Conservation (phyloP, 257 asterid genomes). For the Solanum sejunctum region DNA sequence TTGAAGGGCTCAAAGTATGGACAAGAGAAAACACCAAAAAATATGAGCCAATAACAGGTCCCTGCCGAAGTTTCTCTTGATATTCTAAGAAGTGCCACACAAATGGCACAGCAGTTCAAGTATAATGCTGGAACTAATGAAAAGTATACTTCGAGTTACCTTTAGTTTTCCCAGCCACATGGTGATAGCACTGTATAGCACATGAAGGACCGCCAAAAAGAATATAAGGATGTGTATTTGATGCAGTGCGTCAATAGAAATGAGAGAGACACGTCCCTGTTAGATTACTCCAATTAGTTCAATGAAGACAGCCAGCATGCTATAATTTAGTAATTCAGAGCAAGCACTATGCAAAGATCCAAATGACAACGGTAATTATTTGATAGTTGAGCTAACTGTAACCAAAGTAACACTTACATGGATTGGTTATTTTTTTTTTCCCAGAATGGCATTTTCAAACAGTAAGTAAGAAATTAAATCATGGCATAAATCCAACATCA, state of each 20-base stretch:
- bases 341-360: background rate
- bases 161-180: conserved; percentile 89
- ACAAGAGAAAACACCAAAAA: background rate
- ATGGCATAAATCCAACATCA: background rate
- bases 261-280: conserved; percentile 52
- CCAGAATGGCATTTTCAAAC: background rate
- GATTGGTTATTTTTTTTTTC: background rate
- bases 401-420: background rate
- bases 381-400: background rate
- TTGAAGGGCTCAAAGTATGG: background rate
- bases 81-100: background rate
- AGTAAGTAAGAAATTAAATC: background rate
- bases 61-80: background rate
- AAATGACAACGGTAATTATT: background rate
- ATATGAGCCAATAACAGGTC: background rate
- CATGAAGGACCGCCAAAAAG: conserved; percentile 84
- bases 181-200: conserved; percentile 70
- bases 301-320: background rate
- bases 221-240: conserved; percentile 89
- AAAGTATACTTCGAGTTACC: conserved; percentile 24
- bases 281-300: background rate
- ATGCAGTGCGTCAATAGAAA: conserved; percentile 69
- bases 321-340: background rate
- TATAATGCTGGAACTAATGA: background rate
- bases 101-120: background rate